These are phyloP conservation scores for Pichia deserticola DNA, from an alignment of 805 yeast genomes.

Conservation along the genomic window DNA sequence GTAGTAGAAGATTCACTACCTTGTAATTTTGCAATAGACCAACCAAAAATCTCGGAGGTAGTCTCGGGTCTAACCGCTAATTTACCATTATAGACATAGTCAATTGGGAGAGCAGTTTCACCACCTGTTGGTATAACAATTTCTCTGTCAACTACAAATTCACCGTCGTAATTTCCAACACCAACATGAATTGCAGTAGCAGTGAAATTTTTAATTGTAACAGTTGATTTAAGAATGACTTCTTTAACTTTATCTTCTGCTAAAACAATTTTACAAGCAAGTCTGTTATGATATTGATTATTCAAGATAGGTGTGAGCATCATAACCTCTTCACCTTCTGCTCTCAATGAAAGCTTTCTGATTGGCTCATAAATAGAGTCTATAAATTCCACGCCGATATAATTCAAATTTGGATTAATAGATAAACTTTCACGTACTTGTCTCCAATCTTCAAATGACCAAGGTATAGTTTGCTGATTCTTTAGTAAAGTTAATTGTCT, in stretches of 20 bases:
- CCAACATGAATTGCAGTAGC: slow-evolving; percentile 46
- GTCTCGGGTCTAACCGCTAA: slow-evolving; percentile 58
- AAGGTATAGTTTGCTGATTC: slow-evolving; percentile 49
- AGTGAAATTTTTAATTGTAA: slow-evolving; percentile 61
- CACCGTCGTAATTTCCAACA: slow-evolving; percentile 27
- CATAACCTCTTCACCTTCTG: slow-evolving; percentile 78
- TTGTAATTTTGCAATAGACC: slow-evolving; percentile 49
- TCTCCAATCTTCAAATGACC: slow-evolving; percentile 97
- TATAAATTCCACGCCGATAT: slow-evolving; percentile 54
- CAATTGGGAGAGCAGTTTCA: slow-evolving; percentile 66
- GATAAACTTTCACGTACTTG: slow-evolving; percentile 71
- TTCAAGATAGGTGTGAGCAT: slow-evolving; percentile 52
- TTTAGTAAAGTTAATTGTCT: slow-evolving; percentile 32
- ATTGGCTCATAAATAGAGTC: slow-evolving; percentile 50
- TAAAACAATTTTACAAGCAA: slow-evolving; percentile 63
- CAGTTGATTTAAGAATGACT: slow-evolving; percentile 70
- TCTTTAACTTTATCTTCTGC: slow-evolving; percentile 73
- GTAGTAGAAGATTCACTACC: slow-evolving; percentile 14
- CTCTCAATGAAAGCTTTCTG: slow-evolving; percentile 54
- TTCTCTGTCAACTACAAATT: slow-evolving; percentile 24
- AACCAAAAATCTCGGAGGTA: slow-evolving; percentile 43
- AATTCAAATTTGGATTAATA: slow-evolving; percentile 52
- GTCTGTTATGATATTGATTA: slow-evolving; percentile 53
- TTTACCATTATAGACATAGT: slow-evolving; percentile 49
- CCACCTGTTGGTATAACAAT: slow-evolving; percentile 47